Percentiles rank a stretch among this genome's conserved stretches.
Conservation (phyloP, 2,329 filamentous ascomycete genomes). For the Thelonectria discophora region DNA sequence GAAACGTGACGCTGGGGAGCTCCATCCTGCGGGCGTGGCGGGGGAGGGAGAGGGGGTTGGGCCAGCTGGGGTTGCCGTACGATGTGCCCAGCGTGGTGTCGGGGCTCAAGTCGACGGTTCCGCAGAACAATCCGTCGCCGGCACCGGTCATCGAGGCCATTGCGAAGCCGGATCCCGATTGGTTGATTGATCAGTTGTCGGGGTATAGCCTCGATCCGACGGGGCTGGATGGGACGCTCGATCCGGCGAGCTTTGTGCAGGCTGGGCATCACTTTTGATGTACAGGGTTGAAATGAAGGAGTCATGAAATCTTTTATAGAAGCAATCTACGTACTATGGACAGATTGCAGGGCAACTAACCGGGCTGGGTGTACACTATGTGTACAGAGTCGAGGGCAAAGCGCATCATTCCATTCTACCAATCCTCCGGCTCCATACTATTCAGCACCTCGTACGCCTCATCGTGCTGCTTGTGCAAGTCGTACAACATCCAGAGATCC, state of each 20-base stretch:
- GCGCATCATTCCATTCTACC: not conserved
- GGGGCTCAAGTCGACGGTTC: not conserved
- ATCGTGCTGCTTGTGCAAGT: not conserved
- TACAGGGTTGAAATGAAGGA: no score
- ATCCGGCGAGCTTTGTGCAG: conserved; percentile 4
- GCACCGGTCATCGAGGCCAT: not conserved
- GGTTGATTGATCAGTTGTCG: conserved; percentile 13
- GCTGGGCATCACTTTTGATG: not conserved
- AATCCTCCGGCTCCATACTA: not conserved
- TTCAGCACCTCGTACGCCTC: not conserved
- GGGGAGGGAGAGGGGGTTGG: conserved; percentile 9
- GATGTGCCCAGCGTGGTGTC: conserved; percentile 4
- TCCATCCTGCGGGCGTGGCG: conserved; percentile 19
- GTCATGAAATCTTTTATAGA: not conserved
- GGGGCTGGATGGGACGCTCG: conserved; percentile 4
- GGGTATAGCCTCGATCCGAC: conserved; percentile 6
- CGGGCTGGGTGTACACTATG: no score
- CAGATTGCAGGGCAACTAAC: not conserved
- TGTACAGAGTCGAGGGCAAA: not conserved
- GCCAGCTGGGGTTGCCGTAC: conserved; percentile 1
- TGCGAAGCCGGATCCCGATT: conserved; percentile 2
- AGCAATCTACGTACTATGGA: not conserved
- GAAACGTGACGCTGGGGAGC: not conserved
- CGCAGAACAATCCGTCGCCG: conserved; percentile 13
- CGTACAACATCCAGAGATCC: not conserved